Evolutionary conservation across 2,329 filamentous ascomycete genomes (phyloP), one percentile per base, ranked within the genome.

Genomic region (Exophiala alcalophila): DNA sequence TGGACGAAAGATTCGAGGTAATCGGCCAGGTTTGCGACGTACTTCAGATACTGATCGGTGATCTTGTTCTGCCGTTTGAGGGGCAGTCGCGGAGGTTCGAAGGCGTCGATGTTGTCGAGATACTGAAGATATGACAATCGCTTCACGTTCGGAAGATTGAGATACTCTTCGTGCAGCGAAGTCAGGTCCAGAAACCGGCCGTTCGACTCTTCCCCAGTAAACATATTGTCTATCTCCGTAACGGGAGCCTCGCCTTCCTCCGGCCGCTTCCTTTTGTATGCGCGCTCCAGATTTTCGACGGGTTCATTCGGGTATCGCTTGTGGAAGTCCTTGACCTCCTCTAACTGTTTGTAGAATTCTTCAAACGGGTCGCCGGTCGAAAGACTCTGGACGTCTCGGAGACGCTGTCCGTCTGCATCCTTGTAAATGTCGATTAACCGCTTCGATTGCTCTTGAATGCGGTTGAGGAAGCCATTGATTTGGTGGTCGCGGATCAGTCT

Each of bases 201-300:
- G 59, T 85, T 96, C 0, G 84, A 84, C 65, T 98, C 92, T 66
- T 98, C 94, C 49, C 92, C 92, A 0, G 89, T 94, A 65, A 98
- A 98, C 72, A 97, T 84, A 44, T 80, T 81, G 60, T 97, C 91
- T 33, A 96, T 83, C 38, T 90, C 80, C 29, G 78, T 80, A 3
- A 77, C 73, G 42, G 78, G 65, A 1, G 74, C 70, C 32, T 84
- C 79, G 35, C 80, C 78, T 52, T 84, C 82, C 29, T 81, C 80
- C 9, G 74, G 76, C 28, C 75, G 70, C 44, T 76, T 78, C 60
- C 81, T 76, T 64, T 89, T 88, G 71, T 98, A 98, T 24, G 90
- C 86, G 55, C 84, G 80, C 68, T 98, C 94, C 10, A 95, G 80
- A 58, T 97, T 96, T 65, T 98, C 92, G 33, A 94, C 86, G 20